Conservation (phyloP, 106 monocot species). For the Hemerocallis citrina region DNA sequence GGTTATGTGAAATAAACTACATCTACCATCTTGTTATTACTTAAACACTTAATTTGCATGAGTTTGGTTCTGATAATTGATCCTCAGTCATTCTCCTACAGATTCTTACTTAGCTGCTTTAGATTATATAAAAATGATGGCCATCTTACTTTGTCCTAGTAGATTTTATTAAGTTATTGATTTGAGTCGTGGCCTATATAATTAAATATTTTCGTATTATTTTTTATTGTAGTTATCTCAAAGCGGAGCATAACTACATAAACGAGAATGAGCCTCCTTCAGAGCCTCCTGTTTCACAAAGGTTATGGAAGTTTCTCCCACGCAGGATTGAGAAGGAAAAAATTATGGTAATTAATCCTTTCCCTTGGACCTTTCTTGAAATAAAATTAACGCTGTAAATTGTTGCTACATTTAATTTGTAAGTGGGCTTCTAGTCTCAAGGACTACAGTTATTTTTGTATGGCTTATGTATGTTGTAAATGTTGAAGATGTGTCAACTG, state of each 20-base stretch:
- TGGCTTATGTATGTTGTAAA: no score
- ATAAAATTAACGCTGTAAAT: no score
- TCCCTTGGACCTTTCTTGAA: not conserved
- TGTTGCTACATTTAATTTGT: no score
- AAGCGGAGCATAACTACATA: conserved; percentile 68
- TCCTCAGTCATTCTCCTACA: no score
- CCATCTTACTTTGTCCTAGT: not conserved
- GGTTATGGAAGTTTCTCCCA: conserved; percentile 59
- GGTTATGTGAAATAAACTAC: no score
- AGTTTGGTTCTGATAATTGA: no score
- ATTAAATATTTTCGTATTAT: no score
- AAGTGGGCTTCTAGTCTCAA: not conserved
- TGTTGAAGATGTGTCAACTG: no score
- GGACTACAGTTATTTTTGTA: not conserved
- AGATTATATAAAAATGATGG: not conserved
- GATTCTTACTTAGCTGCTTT: not conserved
- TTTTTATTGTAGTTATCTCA: conserved; percentile 57
- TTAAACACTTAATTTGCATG: no score
- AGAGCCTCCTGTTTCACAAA: conserved; percentile 45
- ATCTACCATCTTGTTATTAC: no score
- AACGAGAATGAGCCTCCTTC: conserved; percentile 22
- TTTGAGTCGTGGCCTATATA: no score
- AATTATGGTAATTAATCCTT: conserved; percentile 34
- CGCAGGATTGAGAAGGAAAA: conserved; percentile 47
- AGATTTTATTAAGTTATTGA: no score